Percentiles rank a stretch among this genome's conserved stretches.
phyloP scores from a whole-genome alignment of 331 rosid species.

The Quercus lobata region DNA sequence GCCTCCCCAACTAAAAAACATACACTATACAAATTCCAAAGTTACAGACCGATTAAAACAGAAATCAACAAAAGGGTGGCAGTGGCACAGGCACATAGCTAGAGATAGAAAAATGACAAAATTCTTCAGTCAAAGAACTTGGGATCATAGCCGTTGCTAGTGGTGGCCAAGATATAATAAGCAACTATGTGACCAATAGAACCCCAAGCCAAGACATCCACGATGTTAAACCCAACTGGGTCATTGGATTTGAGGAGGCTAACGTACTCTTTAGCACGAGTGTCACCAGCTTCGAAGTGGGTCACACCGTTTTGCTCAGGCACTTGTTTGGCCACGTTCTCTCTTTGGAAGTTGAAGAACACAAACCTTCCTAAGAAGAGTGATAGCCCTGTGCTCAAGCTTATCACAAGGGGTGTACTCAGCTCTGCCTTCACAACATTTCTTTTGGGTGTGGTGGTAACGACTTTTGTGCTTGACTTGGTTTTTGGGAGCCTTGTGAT shows the following conservation, averaged over 20 bases:
- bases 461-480: slow-evolving; percentile 2
- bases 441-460: background rate
- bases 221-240: slow-evolving; percentile 94
- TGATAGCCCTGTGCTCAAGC: slow-evolving; percentile 93
- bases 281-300: slow-evolving; percentile 92
- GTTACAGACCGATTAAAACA: slow-evolving; percentile 15
- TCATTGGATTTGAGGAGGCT: slow-evolving; percentile 92
- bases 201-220: slow-evolving; percentile 98
- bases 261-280: slow-evolving; percentile 87
- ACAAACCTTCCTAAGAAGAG: slow-evolving; percentile 93
- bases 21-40: background rate
- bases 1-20: background rate
- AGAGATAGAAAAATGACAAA: no score
- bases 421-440: slow-evolving; percentile 62
- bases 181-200: slow-evolving; percentile 89
- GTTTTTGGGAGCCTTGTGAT: slow-evolving; percentile 26
- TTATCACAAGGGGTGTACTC: slow-evolving; percentile 70
- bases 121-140: slow-evolving; percentile 55
- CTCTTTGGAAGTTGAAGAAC: slow-evolving; percentile 98
- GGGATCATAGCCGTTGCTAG: slow-evolving; percentile 96
- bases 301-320: slow-evolving; percentile 91
- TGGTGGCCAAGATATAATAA: slow-evolving; percentile 87
- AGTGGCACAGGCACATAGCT: no score
- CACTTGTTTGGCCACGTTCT: slow-evolving; percentile 91
- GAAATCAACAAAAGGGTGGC: background rate